Evolutionary conservation across 108 stramenopile species (phyloP).

Genomic region (Nannochloropsis gaditana): DNA sequence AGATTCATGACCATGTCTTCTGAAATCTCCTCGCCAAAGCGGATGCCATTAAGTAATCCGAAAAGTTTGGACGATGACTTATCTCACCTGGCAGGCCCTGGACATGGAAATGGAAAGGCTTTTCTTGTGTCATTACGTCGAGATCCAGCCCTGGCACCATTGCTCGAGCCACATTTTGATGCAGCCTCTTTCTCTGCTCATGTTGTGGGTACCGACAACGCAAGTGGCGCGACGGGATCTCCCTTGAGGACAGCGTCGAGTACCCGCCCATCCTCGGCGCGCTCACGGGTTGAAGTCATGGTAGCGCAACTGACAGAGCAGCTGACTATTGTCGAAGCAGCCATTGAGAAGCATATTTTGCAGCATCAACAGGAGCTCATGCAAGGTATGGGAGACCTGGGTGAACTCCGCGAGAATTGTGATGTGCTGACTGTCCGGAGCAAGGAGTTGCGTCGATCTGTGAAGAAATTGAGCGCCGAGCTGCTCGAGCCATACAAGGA

Average conservation of each 20-base stretch:
- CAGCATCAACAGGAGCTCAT: constrained; percentile 5
- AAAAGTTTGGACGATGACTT: not conserved
- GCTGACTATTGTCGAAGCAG: not conserved
- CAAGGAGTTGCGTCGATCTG: constrained; percentile 13
- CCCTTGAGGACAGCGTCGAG: not conserved
- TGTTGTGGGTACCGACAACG: constrained; percentile 8
- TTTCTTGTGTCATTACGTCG: not conserved
- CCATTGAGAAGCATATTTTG: constrained; percentile 5
- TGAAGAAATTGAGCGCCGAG: constrained; percentile 12
- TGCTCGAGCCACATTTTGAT: not conserved
- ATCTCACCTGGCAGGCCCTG: not conserved
- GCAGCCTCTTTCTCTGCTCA: not conserved
- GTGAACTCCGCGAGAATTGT: not conserved
- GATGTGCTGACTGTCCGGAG: constrained; percentile 8
- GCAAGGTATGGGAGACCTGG: constrained; percentile 1
- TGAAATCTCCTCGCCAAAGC: not conserved
- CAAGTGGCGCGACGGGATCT: not conserved
- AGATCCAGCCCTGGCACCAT: not conserved
- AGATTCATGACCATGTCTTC: not conserved
- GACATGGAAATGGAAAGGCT: not conserved
- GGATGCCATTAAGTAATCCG: not conserved
- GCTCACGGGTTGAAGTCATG: not conserved
- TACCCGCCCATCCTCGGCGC: not conserved
- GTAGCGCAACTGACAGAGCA: constrained; percentile 6
- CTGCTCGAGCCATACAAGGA: constrained; percentile 39